Conservation (phyloP, 305 asterid species). For the Stenogyne calaminthoides region DNA sequence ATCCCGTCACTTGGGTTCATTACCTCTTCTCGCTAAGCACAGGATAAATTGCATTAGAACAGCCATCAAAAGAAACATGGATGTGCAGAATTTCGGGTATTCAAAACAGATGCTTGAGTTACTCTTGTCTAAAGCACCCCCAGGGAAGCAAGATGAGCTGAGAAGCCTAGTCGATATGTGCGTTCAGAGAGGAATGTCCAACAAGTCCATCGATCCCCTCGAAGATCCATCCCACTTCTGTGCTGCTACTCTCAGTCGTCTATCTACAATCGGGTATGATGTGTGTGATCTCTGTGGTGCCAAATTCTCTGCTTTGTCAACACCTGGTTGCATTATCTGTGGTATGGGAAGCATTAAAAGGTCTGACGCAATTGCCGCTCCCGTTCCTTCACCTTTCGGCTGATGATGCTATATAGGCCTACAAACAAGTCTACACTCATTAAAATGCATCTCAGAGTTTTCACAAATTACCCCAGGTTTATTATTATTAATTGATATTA, state of each 20-base stretch:
- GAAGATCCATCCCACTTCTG: conserved; percentile 99
- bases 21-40: conserved; percentile 98
- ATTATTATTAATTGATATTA: background rate
- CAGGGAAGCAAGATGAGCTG: conserved; percentile 94
- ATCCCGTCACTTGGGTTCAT: conserved; percentile 92
- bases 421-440: no score
- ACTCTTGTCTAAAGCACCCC: conserved; percentile 90
- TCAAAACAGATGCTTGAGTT: conserved; percentile 97
- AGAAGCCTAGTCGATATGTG: conserved; percentile 96
- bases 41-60: conserved; percentile 93
- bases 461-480: background rate
- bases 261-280: conserved; percentile 96
- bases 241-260: conserved; percentile 94
- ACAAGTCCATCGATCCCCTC: conserved; percentile 92
- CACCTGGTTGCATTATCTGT: conserved; percentile 96
- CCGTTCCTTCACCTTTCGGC: conserved; percentile 97
- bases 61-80: conserved; percentile 98
- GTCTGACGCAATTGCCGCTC: conserved; percentile 91
- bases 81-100: conserved; percentile 90
- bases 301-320: conserved; percentile 88
- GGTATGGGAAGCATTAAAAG: conserved; percentile 99
- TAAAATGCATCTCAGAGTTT: background rate
- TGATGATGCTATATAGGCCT: background rate
- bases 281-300: conserved; percentile 99
- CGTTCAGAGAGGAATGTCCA: conserved; percentile 82